These are phyloP conservation scores for Agroathelia rolfsii DNA, from an alignment of 1,284 basidiomycete genomes.

Conservation along the genomic window DNA sequence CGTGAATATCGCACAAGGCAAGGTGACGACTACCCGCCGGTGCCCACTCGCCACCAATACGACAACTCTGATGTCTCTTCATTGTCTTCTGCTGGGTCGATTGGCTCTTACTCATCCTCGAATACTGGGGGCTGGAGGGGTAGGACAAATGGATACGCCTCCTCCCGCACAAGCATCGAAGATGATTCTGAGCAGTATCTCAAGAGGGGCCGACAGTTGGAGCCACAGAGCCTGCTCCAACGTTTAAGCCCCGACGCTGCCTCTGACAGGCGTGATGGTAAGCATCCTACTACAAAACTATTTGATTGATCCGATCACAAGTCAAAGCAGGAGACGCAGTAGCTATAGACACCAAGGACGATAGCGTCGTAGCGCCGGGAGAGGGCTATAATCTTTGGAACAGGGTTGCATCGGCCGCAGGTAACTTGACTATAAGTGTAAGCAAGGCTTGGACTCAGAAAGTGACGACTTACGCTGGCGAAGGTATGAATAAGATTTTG, in stretches of 20 bases:
- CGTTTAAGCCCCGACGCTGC: too few species aligned
- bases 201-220: too few species aligned
- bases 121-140: constrained; percentile 19
- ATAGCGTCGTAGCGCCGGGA: constrained; percentile 18
- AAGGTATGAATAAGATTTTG: constrained; percentile 30
- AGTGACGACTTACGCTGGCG: constrained; percentile 31
- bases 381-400: constrained; percentile 43
- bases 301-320: too few species aligned
- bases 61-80: constrained; percentile 22
- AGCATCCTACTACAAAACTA: too few species aligned
- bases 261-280: too few species aligned
- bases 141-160: constrained; percentile 22
- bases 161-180: constrained; percentile 37
- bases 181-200: constrained; percentile 24
- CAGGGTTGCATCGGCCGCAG: constrained; percentile 43
- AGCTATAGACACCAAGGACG: too few species aligned
- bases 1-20: too few species aligned
- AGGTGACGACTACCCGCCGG: constrained; percentile 14
- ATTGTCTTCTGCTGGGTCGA: too few species aligned
- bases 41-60: constrained; percentile 2
- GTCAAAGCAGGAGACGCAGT: too few species aligned
- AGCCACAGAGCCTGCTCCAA: too few species aligned
- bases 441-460: constrained; percentile 46
- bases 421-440: constrained; percentile 44
- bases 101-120: constrained; percentile 15